Evolutionary conservation across 495 filamentous ascomycete species (phyloP), one percentile per base, ranked within the genome.

Genomic region (Neurospora hispaniola): DNA sequence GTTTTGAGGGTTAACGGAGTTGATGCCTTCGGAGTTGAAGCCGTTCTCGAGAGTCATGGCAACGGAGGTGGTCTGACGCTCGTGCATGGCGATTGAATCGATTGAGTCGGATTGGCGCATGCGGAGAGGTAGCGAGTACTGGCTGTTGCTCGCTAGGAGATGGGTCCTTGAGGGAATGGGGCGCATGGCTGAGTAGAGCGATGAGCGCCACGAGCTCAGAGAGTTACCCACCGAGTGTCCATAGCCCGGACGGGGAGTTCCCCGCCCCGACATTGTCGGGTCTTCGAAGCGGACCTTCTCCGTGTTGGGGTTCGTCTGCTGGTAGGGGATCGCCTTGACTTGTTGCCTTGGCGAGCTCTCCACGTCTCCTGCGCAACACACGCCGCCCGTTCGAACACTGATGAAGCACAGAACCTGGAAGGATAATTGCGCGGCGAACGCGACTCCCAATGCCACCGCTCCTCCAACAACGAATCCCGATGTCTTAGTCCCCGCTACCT

Each of bases 1-100:
- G 69, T 86, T 85, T 73, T 88, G 86, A 2, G 86, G 80, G 73
- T 89, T 89, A 2, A 92, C 89, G 0, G 81, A 81, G 2, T 87
- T 90, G 0, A 89, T 91, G 75, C 92, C 90, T 89, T 89, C 92
- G 6, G 86, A 87, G 73, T 92, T 90, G 73, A 92, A 91, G 2
- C 88, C 88, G 73, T 90, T 88, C 41, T 87, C 84, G 0, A 48
- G 44, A 12, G 71, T 76, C 8, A 46, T 5, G 73, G 43, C 16
- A 20, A 71, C 5, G 48, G 35, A 62, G 5, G 12, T 2, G 23
- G 79, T 76, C 35, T 41, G 74, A 2, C 79, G 78, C 12, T 82
- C 80, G 12, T 75, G 80, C 39, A 82, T 80, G 10, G 80, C 72
- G 16, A 44, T 72, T 4, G 81, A 80, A 39, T 84, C 83, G 6